Evolutionary conservation across 75 land plant species (phyloP), one percentile per base, ranked within the genome.

Genomic region (Cunninghamia lanceolata): DNA sequence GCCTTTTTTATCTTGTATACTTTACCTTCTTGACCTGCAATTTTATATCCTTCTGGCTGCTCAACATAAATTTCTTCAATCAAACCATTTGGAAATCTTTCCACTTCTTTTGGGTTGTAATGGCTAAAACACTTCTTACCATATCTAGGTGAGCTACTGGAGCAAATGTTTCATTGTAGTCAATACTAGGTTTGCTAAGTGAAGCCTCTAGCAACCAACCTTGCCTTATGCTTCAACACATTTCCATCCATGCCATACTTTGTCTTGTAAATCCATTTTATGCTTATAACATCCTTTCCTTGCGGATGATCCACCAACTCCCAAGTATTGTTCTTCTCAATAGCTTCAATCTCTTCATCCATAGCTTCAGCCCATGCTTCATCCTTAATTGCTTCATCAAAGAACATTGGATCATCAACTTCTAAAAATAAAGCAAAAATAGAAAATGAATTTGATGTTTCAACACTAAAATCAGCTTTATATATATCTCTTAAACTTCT

Each of bases 311-410:
- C 78, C 0, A 83, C 84, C n/a, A 87, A 75, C 42, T 87, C 56
- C 88, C 59, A 87, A 68, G 85, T 87, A 0, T 73, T 15, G 32
- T 87, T 87, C 16, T 74, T 82, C 21, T 87, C 80, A 34, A 87
- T 82, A 8, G 77, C 14, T 35, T 16, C 17, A 38, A 86, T 54
- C 35, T 86, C 87, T 56, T 83, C 77, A 42, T 83, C 42, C 81
- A 76, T 87, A 0, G 50, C 68, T 53, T 73, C 38, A 32, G 17
- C 46, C 87, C 87, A 86, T 46, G 34, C 36, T 75, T 47, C 42
- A 25, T 88, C 74, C 47, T 53, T 38, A 11, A 11, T 15, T 28
- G 86, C 86, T 47, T 88, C 86, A 42, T 80, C 74, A 81, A 39
- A 56, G 21, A 7, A 21, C 21, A 32, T 9, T 28, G 83, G 74